Conservation (phyloP, 2,329 filamentous ascomycete genomes). For the Didymella arachidicola region DNA sequence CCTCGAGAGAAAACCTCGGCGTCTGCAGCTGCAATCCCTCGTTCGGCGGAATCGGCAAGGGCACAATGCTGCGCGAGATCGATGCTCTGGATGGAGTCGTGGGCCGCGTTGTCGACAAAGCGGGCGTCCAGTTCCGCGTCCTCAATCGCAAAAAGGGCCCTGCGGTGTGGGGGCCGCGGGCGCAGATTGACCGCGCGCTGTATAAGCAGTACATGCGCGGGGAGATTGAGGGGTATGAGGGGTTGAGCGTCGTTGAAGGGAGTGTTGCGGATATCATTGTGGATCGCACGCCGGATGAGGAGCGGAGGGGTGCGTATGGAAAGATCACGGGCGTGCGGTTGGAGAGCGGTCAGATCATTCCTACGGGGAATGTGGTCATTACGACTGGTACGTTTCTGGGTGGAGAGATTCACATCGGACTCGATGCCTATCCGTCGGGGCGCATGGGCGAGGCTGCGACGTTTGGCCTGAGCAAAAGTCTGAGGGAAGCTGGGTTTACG, state of each 20-base stretch:
- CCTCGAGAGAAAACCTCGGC: constrained; percentile 85
- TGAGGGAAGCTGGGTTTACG: constrained; percentile 86
- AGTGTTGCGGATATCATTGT: constrained; percentile 93
- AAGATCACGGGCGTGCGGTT: constrained; percentile 85
- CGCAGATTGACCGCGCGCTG: constrained; percentile 90
- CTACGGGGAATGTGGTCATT: constrained; percentile 84
- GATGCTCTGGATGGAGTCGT: constrained; percentile 93
- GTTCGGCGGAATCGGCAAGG: constrained; percentile 98
- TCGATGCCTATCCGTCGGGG: constrained; percentile 84
- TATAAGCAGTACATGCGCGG: constrained; percentile 92
- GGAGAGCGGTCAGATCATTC: constrained; percentile 84
- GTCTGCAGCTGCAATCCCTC: constrained; percentile 97
- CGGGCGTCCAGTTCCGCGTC: constrained; percentile 91
- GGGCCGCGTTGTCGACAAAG: constrained; percentile 88
- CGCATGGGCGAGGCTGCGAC: constrained; percentile 94
- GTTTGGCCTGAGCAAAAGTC: constrained; percentile 87
- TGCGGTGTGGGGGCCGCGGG: constrained; percentile 94
- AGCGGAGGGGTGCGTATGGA: constrained; percentile 62
- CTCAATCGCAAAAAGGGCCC: constrained; percentile 90
- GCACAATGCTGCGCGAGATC: constrained; percentile 92
- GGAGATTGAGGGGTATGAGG: constrained; percentile 80
- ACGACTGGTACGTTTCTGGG: constrained; percentile 96
- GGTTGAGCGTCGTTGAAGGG: constrained; percentile 80
- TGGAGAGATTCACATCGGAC: constrained; percentile 94
- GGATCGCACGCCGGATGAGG: constrained; percentile 62